These are phyloP conservation scores for Saturnispora halmiae DNA, from an alignment of 805 yeast genomes.

Conservation along the genomic window DNA sequence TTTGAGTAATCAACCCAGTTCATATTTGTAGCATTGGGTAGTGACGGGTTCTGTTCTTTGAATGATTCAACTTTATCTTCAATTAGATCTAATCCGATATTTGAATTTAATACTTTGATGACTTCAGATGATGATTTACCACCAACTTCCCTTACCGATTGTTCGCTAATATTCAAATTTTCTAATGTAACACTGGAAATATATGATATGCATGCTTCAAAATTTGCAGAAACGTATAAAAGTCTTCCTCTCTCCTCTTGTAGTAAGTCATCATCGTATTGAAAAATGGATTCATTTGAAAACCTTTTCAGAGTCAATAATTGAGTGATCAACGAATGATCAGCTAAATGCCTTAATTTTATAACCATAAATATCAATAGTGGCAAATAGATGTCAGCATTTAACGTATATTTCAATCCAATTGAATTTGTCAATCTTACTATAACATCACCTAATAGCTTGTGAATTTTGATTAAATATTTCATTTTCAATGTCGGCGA, in stretches of 20 bases:
- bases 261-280: conserved; percentile 15
- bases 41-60: conserved; percentile 10
- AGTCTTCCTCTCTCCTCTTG: conserved; percentile 28
- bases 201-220: conserved; percentile 31
- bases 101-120: conserved; percentile 13
- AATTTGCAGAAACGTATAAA: conserved; percentile 29
- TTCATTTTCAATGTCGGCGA: conserved; percentile 30
- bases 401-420: conserved; percentile 15
- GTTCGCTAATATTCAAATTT: conserved; percentile 23
- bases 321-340: conserved; percentile 26
- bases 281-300: conserved; percentile 24
- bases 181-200: conserved; percentile 26
- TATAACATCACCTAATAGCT: conserved; percentile 21
- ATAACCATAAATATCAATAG: conserved; percentile 28
- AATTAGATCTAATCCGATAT: conserved; percentile 22
- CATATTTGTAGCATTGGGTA: conserved; percentile 9
- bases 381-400: conserved; percentile 30
- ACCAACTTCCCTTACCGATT: conserved; percentile 9
- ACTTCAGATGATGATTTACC: conserved; percentile 5
- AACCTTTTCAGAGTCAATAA: conserved; percentile 29
- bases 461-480: conserved; percentile 25
- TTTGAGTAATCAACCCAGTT: conserved; percentile 14
- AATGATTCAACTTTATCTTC: conserved; percentile 21
- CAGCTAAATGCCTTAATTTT: conserved; percentile 23
- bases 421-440: conserved; percentile 14